Evolutionary conservation across 75 land plant species (phyloP).

Genomic region (Azolla pinnata): DNA sequence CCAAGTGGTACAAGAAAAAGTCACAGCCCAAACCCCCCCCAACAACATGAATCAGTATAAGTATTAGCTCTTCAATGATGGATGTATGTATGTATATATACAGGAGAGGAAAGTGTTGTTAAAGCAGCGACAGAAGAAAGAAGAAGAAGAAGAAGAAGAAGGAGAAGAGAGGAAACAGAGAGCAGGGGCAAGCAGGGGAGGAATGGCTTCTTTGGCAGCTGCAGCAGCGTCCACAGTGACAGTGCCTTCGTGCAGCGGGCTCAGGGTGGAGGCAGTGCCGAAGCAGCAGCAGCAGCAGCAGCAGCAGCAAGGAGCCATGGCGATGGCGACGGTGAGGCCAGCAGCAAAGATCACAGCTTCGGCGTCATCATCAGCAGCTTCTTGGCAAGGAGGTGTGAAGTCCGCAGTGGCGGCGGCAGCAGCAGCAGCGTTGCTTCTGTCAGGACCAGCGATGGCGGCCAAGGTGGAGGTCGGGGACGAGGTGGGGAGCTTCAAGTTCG

Average conservation of each 20-base stretch:
- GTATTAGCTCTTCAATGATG: too few relatives aligned
- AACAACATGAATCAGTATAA: too few relatives aligned
- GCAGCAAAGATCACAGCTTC: neutral
- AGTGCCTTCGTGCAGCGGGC: conserved; percentile 1
- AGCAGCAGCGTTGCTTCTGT: neutral
- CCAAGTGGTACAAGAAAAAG: too few relatives aligned
- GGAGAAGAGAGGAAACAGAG: too few relatives aligned
- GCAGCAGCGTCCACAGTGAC: conserved; percentile 3
- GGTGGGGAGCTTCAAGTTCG: conserved; percentile 6
- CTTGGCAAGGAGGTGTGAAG: neutral
- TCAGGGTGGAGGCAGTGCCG: neutral
- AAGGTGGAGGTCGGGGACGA: conserved; percentile 2
- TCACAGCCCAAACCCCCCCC: too few relatives aligned
- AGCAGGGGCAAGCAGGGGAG: too few relatives aligned
- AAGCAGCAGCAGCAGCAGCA: neutral
- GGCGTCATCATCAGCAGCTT: neutral
- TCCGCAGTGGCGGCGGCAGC: neutral
- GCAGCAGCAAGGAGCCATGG: neutral
- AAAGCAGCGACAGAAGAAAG: too few relatives aligned
- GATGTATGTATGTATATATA: too few relatives aligned
- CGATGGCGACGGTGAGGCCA: neutral
- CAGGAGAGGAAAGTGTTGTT: too few relatives aligned
- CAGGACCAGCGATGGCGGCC: conserved; percentile 1
- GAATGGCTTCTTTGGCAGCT: too few relatives aligned
- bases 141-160: too few relatives aligned